Percentiles rank a stretch among this genome's conserved stretches.
phyloP scores from a whole-genome alignment of 331 rosid species.

The Ulmus americana region DNA sequence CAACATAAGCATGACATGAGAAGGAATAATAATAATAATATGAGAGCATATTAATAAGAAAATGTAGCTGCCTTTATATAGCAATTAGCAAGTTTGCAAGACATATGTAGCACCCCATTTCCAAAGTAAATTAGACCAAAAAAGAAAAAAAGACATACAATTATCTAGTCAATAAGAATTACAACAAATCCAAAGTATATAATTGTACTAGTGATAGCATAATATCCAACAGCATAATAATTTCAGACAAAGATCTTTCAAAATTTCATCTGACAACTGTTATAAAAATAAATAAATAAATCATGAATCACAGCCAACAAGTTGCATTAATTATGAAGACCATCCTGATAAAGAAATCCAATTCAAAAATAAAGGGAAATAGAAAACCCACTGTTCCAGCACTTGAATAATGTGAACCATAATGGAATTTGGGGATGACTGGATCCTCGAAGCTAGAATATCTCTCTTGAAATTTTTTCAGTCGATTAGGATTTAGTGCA shows the following conservation, averaged over 20 bases:
- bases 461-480: constrained; percentile 83
- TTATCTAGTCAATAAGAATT: not conserved
- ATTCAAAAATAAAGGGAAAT: constrained; percentile 6
- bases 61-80: not conserved
- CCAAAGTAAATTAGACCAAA: not conserved
- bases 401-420: constrained; percentile 97
- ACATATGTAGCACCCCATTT: constrained; percentile 5
- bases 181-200: not conserved
- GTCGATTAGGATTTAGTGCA: constrained; percentile 73
- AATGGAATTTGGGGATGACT: constrained; percentile 87
- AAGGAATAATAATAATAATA: not conserved
- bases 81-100: not conserved
- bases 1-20: not conserved
- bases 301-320: not conserved
- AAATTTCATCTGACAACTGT: not conserved
- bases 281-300: constrained; percentile 5
- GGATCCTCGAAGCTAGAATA: constrained; percentile 92
- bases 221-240: not conserved
- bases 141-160: not conserved
- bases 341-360: not conserved
- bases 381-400: constrained; percentile 86
- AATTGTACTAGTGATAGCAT: not conserved
- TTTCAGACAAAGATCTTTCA: not conserved
- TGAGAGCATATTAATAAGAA: not conserved
- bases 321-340: not conserved